Evolutionary conservation across 163 green algal genomes (phyloP), one percentile per base, ranked within the genome.

Genomic region (Volvox carteri): DNA sequence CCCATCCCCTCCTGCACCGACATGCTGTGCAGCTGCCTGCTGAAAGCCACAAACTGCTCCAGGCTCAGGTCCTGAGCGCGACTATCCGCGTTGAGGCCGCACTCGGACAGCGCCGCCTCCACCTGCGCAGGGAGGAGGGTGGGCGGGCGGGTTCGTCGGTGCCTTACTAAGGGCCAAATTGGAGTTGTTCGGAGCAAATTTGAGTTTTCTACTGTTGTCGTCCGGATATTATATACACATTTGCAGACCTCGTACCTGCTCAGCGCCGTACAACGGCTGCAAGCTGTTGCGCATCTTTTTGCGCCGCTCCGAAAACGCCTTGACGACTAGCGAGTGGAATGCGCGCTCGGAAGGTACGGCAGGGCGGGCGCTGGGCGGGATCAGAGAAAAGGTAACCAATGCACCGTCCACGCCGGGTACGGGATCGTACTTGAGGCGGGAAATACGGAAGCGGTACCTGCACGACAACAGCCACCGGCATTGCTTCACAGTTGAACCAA

Each of bases 211-310:
- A 60, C 50, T 16, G 16, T 60, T 25, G 14, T 25, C 16, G 16
- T 60, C 14, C 50, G 16, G 12, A 60, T 60, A 60, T 60, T 25
- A 25, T 25, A 60, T 60, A 60, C 16, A 60, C 16, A 60, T 60
- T 60, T 60, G 16, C 1, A 42, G 33, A 58, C 11, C 1, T 7
- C 75, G 16, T 62, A 95, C 92, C 91, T 94, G 86, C 46, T 90
- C 7, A 18, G 86, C 7, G 6, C n/a, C 88, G 80, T 96, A 93
- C 56, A 94, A 62, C 21, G 95, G 92, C 72, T 94, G 90, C 86
- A 99, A 81, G 42, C 87, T 95, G 93, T 99, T 98, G 42, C 92
- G 90, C 88, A 99, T 74, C 94, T 97, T 97, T 91, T 99, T 99
- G 65, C 97, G 94, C 77, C 95, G 91, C 90, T 95, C 92, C 28